Evolutionary conservation across 2,329 filamentous ascomycete genomes (phyloP), one percentile per base, ranked within the genome.

Genomic region (Basipetospora chlamydospora): DNA sequence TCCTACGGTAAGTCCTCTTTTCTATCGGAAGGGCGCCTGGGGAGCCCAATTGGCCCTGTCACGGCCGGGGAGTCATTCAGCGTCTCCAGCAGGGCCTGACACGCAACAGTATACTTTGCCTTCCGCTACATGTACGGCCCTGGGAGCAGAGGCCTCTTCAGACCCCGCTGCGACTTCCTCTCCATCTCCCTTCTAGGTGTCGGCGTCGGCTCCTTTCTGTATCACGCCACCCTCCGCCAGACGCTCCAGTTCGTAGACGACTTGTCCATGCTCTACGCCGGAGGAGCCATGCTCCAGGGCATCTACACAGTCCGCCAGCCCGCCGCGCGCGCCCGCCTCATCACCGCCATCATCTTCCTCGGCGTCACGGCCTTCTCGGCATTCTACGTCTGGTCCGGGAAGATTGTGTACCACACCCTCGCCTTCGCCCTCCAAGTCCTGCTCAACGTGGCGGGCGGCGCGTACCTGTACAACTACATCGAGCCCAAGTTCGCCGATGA

Each of bases 231-330:
- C 6, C 53, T 66, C 13, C 60, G 54, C 36, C 59, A 61, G 33
- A 47, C 47, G 2, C 47, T 60, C 5, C 57, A 66, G 43, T 63
- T 62, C 40, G 61, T 59, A 42, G 71, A 75, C 44, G 70, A 76
- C 44, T 53, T 74, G n/a, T 66, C 67, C 37, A 74, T 73, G 70
- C 60, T 73, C 21, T 51, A 67, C 10, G 59, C 73, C 4, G 61
- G 60, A 16, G 66, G 63, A 41, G 57, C 66, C 1, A 58, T 74
- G 38, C 55, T 74, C 5, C 65, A 70, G 33, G 61, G 63, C 33
- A 51, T 66, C 4, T 58, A 62, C 38, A 64, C 61, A 10, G 55
- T 59, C 25, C 55, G 62, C 29, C 59, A 64, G 20, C 51, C 50
- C 56, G 6, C 36, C 50, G 3, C 22, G 22, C 52, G 52, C 12